Evolutionary conservation across 345 rosid species (phyloP).

Genomic region (Brassica napus): DNA sequence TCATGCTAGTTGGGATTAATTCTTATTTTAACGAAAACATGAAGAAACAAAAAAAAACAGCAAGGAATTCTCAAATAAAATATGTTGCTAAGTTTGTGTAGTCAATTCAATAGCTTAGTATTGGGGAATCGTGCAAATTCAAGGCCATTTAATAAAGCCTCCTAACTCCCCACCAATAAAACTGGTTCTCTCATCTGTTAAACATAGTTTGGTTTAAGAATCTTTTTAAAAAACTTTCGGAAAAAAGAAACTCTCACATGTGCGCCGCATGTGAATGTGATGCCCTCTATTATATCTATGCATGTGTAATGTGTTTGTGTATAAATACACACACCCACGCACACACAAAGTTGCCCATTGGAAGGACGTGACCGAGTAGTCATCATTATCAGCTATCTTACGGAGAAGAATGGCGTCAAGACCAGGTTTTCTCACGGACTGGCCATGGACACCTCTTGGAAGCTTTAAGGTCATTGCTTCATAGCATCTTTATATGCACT

Average conservation of each 20-base stretch:
- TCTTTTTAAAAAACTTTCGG: slow-evolving; percentile 2
- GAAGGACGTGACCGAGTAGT: slow-evolving; percentile 6
- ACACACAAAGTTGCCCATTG: background rate
- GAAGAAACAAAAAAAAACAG: background rate
- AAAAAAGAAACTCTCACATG: slow-evolving; percentile 32
- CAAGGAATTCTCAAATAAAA: background rate
- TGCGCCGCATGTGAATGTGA: slow-evolving; percentile 9
- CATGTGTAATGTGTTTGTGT: slow-evolving; percentile 14
- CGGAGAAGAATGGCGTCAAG: slow-evolving; percentile 40
- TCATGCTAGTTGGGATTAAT: background rate
- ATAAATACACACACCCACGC: slow-evolving; percentile 1
- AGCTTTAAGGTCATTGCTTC: slow-evolving; percentile 41
- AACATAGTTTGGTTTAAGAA: background rate
- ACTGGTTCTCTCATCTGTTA: slow-evolving; percentile 11
- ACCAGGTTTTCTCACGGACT: slow-evolving; percentile 47
- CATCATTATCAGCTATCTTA: slow-evolving; percentile 2
- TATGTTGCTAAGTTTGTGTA: slow-evolving; percentile 10
- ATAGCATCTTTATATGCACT: background rate
- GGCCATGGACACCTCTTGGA: slow-evolving; percentile 56
- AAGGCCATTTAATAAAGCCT: slow-evolving; percentile 18
- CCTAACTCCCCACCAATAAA: slow-evolving; percentile 22
- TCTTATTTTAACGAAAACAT: background rate
- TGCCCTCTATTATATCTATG: slow-evolving; percentile 3
- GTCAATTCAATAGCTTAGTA: slow-evolving; percentile 22
- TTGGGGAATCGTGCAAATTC: slow-evolving; percentile 27